phyloP scores from a whole-genome alignment of 2,329 filamentous ascomycete genomes.

The Zasmidium angulare region DNA sequence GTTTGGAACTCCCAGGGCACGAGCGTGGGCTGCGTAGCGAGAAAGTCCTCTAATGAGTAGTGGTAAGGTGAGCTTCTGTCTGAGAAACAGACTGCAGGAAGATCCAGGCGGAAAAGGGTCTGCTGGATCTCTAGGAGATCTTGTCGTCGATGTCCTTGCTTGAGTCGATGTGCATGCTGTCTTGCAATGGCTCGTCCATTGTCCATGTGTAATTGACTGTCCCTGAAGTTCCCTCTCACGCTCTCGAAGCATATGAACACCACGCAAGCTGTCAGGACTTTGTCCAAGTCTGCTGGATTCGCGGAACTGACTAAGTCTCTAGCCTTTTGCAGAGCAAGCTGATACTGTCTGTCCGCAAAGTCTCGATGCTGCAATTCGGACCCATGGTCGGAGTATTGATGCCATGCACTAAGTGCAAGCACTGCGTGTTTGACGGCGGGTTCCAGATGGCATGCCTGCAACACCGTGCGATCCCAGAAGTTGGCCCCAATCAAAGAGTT shows the following conservation, averaged over 20 bases:
- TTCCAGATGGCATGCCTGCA: constrained; percentile 25
- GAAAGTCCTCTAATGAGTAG: constrained; percentile 12
- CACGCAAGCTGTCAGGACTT: constrained; percentile 28
- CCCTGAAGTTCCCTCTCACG: constrained; percentile 24
- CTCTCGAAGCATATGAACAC: constrained; percentile 32
- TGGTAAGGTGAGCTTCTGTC: constrained; percentile 12
- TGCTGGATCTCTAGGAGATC: constrained; percentile 18
- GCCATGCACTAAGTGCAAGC: constrained; percentile 23
- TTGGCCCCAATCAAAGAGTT: constrained; percentile 21
- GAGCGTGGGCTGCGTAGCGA: constrained; percentile 7
- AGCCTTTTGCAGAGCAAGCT: constrained; percentile 3
- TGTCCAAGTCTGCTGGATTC: constrained; percentile 14
- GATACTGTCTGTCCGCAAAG: constrained; percentile 2
- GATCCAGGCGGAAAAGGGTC: constrained; percentile 14
- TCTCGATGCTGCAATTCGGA: not conserved
- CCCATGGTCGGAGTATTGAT: constrained; percentile 18
- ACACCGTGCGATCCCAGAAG: constrained; percentile 28
- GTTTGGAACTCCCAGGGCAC: constrained; percentile 13
- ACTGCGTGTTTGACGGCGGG: constrained; percentile 30
- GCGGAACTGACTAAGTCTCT: constrained; percentile 3
- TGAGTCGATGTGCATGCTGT: constrained; percentile 4
- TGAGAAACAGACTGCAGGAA: constrained; percentile 12
- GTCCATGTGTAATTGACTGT: constrained; percentile 15
- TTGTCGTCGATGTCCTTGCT: constrained; percentile 7
- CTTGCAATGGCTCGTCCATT: constrained; percentile 13